Evolutionary conservation across 805 yeast species (phyloP), one percentile per base, ranked within the genome.

Genomic region (Candida fluviatilis): DNA sequence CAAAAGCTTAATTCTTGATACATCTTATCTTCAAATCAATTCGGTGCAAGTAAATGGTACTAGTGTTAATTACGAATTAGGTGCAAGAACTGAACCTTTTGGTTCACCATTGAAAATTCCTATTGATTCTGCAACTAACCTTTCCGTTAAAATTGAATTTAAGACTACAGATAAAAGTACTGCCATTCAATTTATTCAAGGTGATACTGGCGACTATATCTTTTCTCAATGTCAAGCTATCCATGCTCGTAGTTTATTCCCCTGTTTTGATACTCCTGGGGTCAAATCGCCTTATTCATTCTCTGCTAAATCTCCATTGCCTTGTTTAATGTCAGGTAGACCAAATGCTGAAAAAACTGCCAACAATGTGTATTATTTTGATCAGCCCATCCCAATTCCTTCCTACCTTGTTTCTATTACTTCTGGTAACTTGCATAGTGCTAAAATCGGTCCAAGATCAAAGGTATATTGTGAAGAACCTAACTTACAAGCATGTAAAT

Each of bases 141-240:
- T 51, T n/a, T n/a, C 19, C 10, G 46, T 58, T 13, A 38, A 41
- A 30, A 43, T 62, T 25, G 35, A 26, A 7, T 62, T 51, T 35
- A 15, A 46, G 5, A 62, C 68, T 38, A 62, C 68, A 11, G 49
- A 51, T 4, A 47, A 53, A 31, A 52, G 63, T 39, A 62, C 66
- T 2, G 65, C 68, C 4, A 42, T 62, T 24, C 68, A 62, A 45
- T 62, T 62, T 34, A 55, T 62, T 36, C 51, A 57, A 31, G 64
- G 64, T 15, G 60, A 61, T 35, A 53, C 54, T 3, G 65, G 61
- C 15, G 62, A 64, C 1, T 62, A 56, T 46, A 44, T 61, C 36
- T 62, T 62, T 42, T 61, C 65, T 19, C 68, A 62, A 45, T 60
- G 68, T 42, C 60, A 62, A 45, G 54, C 64, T 28, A 60, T 60